These are phyloP conservation scores for Nemania sp. DNA, from an alignment of 2,329 filamentous ascomycete species.

Conservation along the genomic window DNA sequence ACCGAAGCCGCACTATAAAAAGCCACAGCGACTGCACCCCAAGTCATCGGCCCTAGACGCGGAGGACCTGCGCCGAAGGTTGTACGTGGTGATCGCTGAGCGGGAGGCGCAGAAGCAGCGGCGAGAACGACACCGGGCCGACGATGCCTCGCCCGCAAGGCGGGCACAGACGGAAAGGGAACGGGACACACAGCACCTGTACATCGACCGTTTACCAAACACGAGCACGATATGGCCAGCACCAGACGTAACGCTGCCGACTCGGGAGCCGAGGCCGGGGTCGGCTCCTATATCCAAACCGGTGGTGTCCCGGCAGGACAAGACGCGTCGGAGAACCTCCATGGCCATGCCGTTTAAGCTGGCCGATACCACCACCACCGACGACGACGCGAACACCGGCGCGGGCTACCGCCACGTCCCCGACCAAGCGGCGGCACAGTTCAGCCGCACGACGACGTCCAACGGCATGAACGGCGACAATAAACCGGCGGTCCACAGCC, in stretches of 20 bases:
- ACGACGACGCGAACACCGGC: background rate
- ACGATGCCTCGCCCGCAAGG: constrained; percentile 32
- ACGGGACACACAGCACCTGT: constrained; percentile 14
- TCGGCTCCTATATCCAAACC: constrained; percentile 14
- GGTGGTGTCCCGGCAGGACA: constrained; percentile 30
- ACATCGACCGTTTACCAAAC: constrained; percentile 12
- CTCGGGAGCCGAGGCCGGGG: background rate
- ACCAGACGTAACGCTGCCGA: constrained; percentile 2
- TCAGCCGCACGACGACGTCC: constrained; percentile 57
- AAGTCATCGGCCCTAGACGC: constrained; percentile 54
- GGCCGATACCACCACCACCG: background rate
- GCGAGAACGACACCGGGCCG: constrained; percentile 39
- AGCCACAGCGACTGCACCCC: constrained; percentile 19
- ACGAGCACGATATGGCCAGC: constrained; percentile 4
- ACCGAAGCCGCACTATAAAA: constrained; percentile 10
- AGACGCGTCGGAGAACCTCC: constrained; percentile 28
- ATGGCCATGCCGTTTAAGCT: background rate
- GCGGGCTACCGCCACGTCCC: constrained; percentile 55
- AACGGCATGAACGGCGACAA: constrained; percentile 45
- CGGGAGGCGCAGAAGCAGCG: constrained; percentile 50
- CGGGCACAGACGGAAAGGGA: constrained; percentile 22
- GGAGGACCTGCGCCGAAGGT: constrained; percentile 57
- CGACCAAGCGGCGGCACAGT: constrained; percentile 58
- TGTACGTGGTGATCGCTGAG: constrained; percentile 55
- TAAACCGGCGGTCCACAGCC: constrained; percentile 45